These are phyloP conservation scores for Sistotremastrum suecicum DNA, from an alignment of 768 basidiomycete species.

Conservation along the genomic window DNA sequence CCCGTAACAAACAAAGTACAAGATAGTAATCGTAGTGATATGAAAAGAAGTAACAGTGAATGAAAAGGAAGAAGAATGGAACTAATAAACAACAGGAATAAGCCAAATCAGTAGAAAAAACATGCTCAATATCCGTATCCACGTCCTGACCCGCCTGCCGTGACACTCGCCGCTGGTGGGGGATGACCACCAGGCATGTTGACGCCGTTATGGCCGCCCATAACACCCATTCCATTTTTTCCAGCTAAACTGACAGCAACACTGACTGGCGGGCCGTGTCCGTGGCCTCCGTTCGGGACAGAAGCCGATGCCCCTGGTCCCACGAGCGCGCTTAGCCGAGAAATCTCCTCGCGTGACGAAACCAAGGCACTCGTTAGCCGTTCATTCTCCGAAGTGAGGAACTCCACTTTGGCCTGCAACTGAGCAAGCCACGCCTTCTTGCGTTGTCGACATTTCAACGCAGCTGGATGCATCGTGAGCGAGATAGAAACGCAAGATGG, in stretches of 20 bases:
- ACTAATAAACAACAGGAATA: no score
- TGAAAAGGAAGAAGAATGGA: no score
- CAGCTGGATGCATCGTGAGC: constrained; percentile 39
- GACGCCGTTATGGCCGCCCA: no score
- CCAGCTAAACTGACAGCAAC: constrained; percentile 4
- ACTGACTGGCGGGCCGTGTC: constrained; percentile 17
- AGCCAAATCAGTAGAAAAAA: no score
- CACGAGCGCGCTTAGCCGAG: constrained; percentile 62
- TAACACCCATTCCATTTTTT: no score
- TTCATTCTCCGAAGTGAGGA: constrained; percentile 87
- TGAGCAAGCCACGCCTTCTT: constrained; percentile 96
- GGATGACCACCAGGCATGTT: no score
- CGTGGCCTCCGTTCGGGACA: not conserved
- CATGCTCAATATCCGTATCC: no score
- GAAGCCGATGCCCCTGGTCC: constrained; percentile 44
- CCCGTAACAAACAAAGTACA: no score
- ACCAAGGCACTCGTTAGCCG: constrained; percentile 77
- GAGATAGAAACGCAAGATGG: constrained; percentile 4
- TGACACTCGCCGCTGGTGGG: no score
- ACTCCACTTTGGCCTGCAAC: constrained; percentile 90
- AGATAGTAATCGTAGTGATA: no score
- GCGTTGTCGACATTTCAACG: constrained; percentile 95
- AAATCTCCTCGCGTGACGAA: constrained; percentile 82
- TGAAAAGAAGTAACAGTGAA: no score
- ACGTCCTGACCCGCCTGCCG: no score